phyloP scores from a whole-genome alignment of 176 grass and related monocot genomes.

The Metroxylon sagu region DNA sequence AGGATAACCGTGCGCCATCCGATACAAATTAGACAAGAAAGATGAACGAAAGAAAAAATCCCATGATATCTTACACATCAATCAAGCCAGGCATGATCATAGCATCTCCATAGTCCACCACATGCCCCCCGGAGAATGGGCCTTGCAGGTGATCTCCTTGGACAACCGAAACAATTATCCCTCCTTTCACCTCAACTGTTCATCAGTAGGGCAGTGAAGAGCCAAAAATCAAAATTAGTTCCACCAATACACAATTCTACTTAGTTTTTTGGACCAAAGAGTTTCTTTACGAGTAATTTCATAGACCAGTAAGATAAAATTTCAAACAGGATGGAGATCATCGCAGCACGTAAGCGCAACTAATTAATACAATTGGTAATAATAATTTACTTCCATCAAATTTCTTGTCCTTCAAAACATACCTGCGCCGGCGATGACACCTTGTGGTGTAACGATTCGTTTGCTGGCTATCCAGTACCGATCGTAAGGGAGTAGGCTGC shows the following conservation, averaged over 20 bases:
- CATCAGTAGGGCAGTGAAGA: background rate
- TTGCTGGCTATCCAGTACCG: slow-evolving; percentile 85
- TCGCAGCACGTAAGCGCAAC: no score
- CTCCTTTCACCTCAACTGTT: slow-evolving; percentile 83
- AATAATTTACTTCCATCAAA: no score
- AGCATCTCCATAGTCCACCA: slow-evolving; percentile 73
- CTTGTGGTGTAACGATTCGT: slow-evolving; percentile 64
- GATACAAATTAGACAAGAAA: no score
- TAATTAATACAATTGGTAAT: no score
- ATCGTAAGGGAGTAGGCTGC: slow-evolving; percentile 68
- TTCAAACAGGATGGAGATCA: no score
- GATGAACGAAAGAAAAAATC: background rate
- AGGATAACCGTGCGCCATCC: no score
- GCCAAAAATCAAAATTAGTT: no score
- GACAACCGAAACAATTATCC: slow-evolving; percentile 49
- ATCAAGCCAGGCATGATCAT: slow-evolving; percentile 94
- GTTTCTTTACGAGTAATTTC: no score
- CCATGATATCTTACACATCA: slow-evolving; percentile 52
- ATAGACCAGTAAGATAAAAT: no score
- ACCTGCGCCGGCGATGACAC: slow-evolving; percentile 74
- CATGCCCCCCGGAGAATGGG: slow-evolving; percentile 19
- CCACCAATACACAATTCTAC: no score
- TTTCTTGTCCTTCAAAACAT: background rate
- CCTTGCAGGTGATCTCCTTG: slow-evolving; percentile 41
- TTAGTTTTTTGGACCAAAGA: no score